Evolutionary conservation across 2,329 filamentous ascomycete species (phyloP).

Genomic region (Trichoderma sp.): DNA sequence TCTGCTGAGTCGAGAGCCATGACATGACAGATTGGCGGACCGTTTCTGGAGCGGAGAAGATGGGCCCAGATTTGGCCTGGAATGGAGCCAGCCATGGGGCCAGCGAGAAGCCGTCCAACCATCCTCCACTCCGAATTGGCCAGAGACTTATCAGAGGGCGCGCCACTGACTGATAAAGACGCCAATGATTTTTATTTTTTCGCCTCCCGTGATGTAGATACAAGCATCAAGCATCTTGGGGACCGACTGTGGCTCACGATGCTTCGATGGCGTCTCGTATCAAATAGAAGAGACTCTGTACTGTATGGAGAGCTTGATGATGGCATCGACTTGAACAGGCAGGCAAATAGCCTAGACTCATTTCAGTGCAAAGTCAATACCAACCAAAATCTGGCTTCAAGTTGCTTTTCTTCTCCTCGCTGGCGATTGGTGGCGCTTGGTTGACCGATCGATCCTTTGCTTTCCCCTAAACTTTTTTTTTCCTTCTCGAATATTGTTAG

Average conservation of each 20-base stretch:
- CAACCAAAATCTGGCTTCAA: neutral
- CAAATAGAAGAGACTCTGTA: neutral
- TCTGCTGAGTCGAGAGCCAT: neutral
- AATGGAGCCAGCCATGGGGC: neutral
- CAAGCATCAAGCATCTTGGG: neutral
- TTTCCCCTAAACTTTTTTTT: neutral
- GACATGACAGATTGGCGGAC: conserved; percentile 9
- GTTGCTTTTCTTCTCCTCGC: neutral
- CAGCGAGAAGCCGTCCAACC: neutral
- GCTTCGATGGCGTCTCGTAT: neutral
- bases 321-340: neutral
- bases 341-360: neutral
- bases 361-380: neutral
- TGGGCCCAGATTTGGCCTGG: neutral
- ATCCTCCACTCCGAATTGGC: neutral
- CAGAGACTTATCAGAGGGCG: neutral
- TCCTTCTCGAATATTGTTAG: conserved; percentile 12
- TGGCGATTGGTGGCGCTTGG: neutral
- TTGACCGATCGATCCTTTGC: neutral
- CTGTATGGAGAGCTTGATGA: neutral
- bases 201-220: neutral
- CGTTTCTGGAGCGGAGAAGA: conserved; percentile 15
- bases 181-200: neutral
- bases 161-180: conserved; percentile 20
- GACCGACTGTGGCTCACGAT: neutral